phyloP scores from a whole-genome alignment of 257 asterid genomes.

The Galeopsis tetrahit region DNA sequence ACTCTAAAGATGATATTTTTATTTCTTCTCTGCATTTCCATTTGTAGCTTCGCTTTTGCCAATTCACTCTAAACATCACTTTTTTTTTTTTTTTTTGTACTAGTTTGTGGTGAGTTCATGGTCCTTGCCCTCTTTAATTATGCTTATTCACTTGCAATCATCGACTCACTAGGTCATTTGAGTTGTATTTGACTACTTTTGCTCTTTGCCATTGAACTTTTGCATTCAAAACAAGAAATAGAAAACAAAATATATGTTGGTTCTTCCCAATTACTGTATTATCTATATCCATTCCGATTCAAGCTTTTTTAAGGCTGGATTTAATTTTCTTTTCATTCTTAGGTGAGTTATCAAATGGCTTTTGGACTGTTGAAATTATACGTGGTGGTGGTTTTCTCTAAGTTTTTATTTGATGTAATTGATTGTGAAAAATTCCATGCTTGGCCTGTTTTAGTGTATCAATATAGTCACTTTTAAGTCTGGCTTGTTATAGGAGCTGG shows the following conservation, averaged over 20 bases:
- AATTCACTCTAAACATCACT: too few species aligned
- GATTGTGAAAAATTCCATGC: not conserved
- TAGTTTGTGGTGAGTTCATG: too few species aligned
- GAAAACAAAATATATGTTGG: not conserved
- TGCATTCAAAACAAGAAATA: not conserved
- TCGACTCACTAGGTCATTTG: constrained; percentile 1
- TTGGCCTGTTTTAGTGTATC: constrained; percentile 3
- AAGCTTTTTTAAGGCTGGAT: constrained; percentile 10
- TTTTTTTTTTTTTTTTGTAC: too few species aligned
- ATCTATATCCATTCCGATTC: not conserved
- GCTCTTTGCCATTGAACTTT: not conserved
- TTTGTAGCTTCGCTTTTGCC: constrained; percentile 30
- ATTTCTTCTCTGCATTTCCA: constrained; percentile 28
- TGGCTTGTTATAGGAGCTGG: not conserved
- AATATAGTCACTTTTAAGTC: not conserved
- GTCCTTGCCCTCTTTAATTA: not conserved
- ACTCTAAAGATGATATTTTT: constrained; percentile 35
- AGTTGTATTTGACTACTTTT: not conserved
- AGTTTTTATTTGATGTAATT: not conserved
- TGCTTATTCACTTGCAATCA: not conserved
- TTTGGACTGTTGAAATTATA: constrained; percentile 9
- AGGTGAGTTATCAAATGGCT: constrained; percentile 9
- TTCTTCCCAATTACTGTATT: constrained; percentile 17
- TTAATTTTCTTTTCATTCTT: not conserved
- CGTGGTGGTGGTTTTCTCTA: not conserved